A percentile compares a stretch with the other conserved stretches of the same genome.
phyloP scores from a whole-genome alignment of 78 protist species.

The Fonticula alba region DNA sequence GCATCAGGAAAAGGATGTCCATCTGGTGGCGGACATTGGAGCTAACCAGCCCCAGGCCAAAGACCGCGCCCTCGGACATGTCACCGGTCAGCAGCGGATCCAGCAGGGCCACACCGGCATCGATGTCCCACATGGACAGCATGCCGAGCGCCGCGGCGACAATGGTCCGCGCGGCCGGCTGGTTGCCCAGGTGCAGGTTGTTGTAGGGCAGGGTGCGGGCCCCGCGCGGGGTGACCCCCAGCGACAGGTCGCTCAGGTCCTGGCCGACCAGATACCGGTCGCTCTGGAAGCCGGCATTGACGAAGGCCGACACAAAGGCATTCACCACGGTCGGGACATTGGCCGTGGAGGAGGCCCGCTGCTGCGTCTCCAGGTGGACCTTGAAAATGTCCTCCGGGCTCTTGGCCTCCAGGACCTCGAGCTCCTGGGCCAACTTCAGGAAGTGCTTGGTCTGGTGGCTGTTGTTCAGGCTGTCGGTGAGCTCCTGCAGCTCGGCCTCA shows the following conservation, averaged over 20 bases:
- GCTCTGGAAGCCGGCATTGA: constrained; percentile 67
- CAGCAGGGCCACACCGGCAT: constrained; percentile 57
- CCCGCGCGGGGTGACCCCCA: constrained; percentile 75
- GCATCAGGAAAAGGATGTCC: too few species aligned
- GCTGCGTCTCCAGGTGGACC: constrained; percentile 30
- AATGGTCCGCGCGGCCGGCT: constrained; percentile 26
- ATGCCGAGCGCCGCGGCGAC: constrained; percentile 93
- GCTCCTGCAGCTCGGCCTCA: constrained; percentile 8
- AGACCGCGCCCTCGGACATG: neutral
- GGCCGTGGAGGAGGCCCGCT: constrained; percentile 45
- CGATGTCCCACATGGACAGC: constrained; percentile 84
- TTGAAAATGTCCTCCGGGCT: constrained; percentile 91
- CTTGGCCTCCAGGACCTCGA: constrained; percentile 84
- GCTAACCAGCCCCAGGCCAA: neutral
- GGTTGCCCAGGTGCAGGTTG: neutral
- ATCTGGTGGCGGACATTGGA: constrained; percentile 19
- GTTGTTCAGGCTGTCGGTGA: constrained; percentile 42
- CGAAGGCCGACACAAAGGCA: constrained; percentile 93
- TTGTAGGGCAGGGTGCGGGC: neutral
- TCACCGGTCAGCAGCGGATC: constrained; percentile 74
- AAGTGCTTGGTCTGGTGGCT: constrained; percentile 29
- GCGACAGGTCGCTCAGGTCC: constrained; percentile 75
- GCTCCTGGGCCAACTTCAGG: constrained; percentile 62
- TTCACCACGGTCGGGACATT: too few species aligned
- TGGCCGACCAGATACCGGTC: constrained; percentile 77